Base-by-base conservation (phyloP, 129 eudicot species). In the Tanacetum coccineum region DNA sequence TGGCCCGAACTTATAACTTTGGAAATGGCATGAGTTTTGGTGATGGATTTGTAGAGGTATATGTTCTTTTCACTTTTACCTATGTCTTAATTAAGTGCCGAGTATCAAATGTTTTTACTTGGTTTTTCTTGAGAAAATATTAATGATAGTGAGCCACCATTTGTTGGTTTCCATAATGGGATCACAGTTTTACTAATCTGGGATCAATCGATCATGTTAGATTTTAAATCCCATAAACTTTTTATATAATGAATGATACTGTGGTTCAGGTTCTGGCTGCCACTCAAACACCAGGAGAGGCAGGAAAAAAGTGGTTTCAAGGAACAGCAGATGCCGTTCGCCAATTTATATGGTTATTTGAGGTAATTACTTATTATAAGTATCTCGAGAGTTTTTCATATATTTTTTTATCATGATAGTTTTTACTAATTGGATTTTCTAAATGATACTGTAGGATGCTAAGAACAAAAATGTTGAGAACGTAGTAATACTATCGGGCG, bases 321-420 rank as follows among this genome's bases (percentile, higher is more conserved):
- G 97, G 97, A 68, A 91, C 97, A 1, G 95, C 95, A 46, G 97
- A 91, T 73, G 97, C 93, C 14, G 95, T 91, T 70, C 76, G 95
- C 48, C 97, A 91, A 58, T 87, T 87, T 76, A 69, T 61, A 50
- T 91, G 95, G 95, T 83, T 91, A 47, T 91, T 91, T 66, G 97
- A 91, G 87, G 97, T 87, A 66, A 51, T 70, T 63, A 51, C n/a
- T 76, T 63, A 32, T 36, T 17, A 40, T 46, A 1, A 53, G 0
- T 47, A 44, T 66, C 6, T 11, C 6, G 26, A 42, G 2, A 19
- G 28, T 46, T 60, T 13, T 20, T 7, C 51, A 57, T 2, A 18
- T 46, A 30, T 14, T 2, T 57, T 13, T 54, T 30, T 53, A 13
- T 32, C 9, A 26, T 59, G 30, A 48, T 67, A 9, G 9, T 4